phyloP scores from a whole-genome alignment of 768 basidiomycete species.

The Podaxis pistillaris region DNA sequence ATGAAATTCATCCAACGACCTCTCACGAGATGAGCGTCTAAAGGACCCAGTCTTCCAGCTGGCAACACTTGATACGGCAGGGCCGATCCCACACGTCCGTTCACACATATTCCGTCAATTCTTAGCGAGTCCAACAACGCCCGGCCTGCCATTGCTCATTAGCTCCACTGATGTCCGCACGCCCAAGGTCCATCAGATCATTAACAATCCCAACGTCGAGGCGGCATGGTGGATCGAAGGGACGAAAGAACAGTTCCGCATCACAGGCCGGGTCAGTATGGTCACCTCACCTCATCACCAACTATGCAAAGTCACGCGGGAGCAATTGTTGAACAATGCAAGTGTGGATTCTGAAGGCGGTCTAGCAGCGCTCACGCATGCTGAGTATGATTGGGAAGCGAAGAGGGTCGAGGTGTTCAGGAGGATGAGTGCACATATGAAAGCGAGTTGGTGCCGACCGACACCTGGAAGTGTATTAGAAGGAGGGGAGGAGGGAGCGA shows the following conservation, averaged over 20 bases:
- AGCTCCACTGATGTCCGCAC: conserved; percentile 72
- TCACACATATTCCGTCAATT: conserved; percentile 62
- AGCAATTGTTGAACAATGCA: conserved; percentile 20
- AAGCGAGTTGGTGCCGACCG: conserved; percentile 72
- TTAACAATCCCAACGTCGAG: conserved; percentile 49
- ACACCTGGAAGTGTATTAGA: conserved; percentile 55
- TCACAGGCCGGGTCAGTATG: conserved; percentile 55
- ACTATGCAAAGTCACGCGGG: conserved; percentile 33
- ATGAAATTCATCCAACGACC: neutral
- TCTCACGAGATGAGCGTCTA: neutral
- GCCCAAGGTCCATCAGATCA: conserved; percentile 63
- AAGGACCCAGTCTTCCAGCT: conserved; percentile 54
- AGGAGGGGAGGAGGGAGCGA: conserved; percentile 54
- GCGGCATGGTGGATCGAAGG: conserved; percentile 73
- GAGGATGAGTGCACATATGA: conserved; percentile 57
- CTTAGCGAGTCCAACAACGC: conserved; percentile 35
- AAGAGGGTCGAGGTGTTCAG: conserved; percentile 62
- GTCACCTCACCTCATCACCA: conserved; percentile 47
- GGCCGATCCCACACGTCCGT: conserved; percentile 56
- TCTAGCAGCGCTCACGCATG: conserved; percentile 33
- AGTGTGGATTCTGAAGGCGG: conserved; percentile 18
- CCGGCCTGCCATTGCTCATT: conserved; percentile 55
- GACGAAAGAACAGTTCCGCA: conserved; percentile 70
- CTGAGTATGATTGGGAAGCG: conserved; percentile 63
- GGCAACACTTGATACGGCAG: conserved; percentile 47